phyloP scores from a whole-genome alignment of 208 protist genomes.

The Trypanosoma mega region DNA sequence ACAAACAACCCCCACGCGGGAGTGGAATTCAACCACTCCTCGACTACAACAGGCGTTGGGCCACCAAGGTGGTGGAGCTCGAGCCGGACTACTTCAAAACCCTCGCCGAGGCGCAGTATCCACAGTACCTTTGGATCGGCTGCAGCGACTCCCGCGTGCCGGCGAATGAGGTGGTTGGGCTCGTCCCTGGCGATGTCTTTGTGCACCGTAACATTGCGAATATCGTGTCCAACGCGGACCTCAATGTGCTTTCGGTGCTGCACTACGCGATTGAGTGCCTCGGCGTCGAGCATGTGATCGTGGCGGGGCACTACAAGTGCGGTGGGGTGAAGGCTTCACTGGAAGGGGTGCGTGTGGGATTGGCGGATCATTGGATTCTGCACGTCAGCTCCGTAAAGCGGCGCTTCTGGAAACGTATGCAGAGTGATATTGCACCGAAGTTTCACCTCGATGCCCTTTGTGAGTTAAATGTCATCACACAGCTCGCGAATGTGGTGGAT shows the following conservation, averaged over 20 bases:
- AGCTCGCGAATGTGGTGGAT: slow-evolving; percentile 63
- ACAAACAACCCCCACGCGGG: slow-evolving; percentile 56
- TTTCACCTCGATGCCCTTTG: slow-evolving; percentile 60
- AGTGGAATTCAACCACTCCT: slow-evolving; percentile 80
- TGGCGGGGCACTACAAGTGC: slow-evolving; percentile 94
- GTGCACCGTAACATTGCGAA: slow-evolving; percentile 96
- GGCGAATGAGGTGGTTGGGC: slow-evolving; percentile 87
- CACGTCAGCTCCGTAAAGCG: slow-evolving; percentile 70
- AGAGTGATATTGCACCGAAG: slow-evolving; percentile 35
- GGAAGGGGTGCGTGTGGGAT: slow-evolving; percentile 48
- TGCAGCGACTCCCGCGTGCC: slow-evolving; percentile 89
- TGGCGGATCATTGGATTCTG: slow-evolving; percentile 81
- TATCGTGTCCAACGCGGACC: slow-evolving; percentile 86
- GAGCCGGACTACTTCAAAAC: slow-evolving; percentile 89
- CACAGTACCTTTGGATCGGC: slow-evolving; percentile 94
- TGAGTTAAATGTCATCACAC: slow-evolving; percentile 75
- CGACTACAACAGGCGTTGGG: slow-evolving; percentile 90
- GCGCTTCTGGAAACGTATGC: slow-evolving; percentile 63
- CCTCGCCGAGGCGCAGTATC: slow-evolving; percentile 77
- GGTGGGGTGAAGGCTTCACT: slow-evolving; percentile 88
- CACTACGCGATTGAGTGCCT: slow-evolving; percentile 94
- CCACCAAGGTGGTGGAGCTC: slow-evolving; percentile 51
- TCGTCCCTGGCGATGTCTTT: slow-evolving; percentile 92
- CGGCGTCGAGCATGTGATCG: slow-evolving; percentile 93
- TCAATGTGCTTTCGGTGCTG: slow-evolving; percentile 90